Evolutionary conservation across 805 yeast species (phyloP).

Genomic region (Komagataella pastoris): DNA sequence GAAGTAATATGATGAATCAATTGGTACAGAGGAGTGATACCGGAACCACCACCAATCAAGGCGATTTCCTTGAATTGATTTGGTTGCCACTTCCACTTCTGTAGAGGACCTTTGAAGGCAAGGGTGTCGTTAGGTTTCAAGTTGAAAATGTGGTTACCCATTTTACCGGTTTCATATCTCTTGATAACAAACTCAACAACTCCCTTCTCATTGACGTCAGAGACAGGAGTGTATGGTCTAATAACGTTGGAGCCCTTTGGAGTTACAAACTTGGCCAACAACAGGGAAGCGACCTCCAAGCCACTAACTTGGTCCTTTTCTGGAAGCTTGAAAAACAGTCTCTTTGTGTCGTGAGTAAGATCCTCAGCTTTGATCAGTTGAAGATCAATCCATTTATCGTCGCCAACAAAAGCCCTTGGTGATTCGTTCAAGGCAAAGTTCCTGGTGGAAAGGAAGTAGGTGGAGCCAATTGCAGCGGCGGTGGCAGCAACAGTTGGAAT

Average conservation of each 20-base stretch:
- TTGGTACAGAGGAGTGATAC: conserved; percentile 94
- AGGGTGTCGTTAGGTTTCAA: conserved; percentile 73
- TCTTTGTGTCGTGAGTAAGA: conserved; percentile 50
- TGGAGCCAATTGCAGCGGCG: conserved; percentile 31
- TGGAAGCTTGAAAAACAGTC: conserved; percentile 59
- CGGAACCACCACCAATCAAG: conserved; percentile 92
- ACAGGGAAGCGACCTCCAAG: conserved; percentile 62
- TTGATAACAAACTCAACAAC: conserved; percentile 70
- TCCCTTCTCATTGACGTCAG: conserved; percentile 60
- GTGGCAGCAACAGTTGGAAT: conserved; percentile 26
- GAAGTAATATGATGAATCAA: conserved; percentile 60
- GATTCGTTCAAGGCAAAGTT: conserved; percentile 19
- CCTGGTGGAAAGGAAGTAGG: conserved; percentile 19
- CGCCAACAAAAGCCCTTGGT: conserved; percentile 41
- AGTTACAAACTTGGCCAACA: conserved; percentile 71
- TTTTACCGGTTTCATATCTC: conserved; percentile 83
- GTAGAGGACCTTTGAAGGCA: conserved; percentile 87
- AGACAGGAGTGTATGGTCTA: conserved; percentile 83
- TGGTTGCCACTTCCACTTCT: conserved; percentile 83
- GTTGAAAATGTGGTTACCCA: conserved; percentile 58
- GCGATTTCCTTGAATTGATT: conserved; percentile 72
- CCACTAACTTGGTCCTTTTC: conserved; percentile 60
- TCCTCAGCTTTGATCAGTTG: conserved; percentile 34
- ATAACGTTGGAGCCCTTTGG: conserved; percentile 78
- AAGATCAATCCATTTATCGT: conserved; percentile 61